Conservation (phyloP, 2,329 filamentous ascomycete species). For the Zelopaecilomyces penicillatus region DNA sequence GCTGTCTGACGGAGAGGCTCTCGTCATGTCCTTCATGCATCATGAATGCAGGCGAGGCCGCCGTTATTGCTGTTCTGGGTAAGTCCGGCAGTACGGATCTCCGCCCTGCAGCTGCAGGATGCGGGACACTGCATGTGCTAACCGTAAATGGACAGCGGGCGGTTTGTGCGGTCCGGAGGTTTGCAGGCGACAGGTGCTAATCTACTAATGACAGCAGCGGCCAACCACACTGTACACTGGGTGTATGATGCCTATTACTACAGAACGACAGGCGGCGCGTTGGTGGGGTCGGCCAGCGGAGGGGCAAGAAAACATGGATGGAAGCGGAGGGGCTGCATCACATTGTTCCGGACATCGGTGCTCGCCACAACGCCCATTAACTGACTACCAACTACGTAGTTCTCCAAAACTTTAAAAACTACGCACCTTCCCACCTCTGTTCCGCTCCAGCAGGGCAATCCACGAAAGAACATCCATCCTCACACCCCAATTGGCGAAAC, state of each 20-base stretch:
- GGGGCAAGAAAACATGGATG: too few relatives aligned
- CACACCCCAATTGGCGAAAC: neutral
- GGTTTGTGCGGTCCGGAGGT: too few relatives aligned
- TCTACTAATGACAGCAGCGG: too few relatives aligned
- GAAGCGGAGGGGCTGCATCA: too few relatives aligned
- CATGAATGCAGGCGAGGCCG: neutral
- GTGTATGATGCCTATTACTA: too few relatives aligned
- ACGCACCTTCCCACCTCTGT: neutral
- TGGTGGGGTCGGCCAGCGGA: too few relatives aligned
- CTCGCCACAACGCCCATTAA: too few relatives aligned
- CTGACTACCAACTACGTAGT: too few relatives aligned
- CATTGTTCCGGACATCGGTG: too few relatives aligned
- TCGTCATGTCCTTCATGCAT: neutral
- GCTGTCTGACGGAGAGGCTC: neutral
- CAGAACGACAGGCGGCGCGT: too few relatives aligned
- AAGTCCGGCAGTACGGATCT: slow-evolving; percentile 12
- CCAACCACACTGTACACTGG: too few relatives aligned
- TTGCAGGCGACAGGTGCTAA: too few relatives aligned
- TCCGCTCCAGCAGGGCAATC: neutral
- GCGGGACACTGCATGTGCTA: slow-evolving; percentile 11
- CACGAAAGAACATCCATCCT: neutral
- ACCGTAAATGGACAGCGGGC: neutral
- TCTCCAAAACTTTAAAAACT: slow-evolving; percentile 1
- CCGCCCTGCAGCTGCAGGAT: slow-evolving; percentile 10
- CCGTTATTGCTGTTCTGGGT: slow-evolving; percentile 9